Evolutionary conservation across 1,139 yeast species (phyloP), one percentile per base, ranked within the genome.

Genomic region (Blastobotrys persicus): DNA sequence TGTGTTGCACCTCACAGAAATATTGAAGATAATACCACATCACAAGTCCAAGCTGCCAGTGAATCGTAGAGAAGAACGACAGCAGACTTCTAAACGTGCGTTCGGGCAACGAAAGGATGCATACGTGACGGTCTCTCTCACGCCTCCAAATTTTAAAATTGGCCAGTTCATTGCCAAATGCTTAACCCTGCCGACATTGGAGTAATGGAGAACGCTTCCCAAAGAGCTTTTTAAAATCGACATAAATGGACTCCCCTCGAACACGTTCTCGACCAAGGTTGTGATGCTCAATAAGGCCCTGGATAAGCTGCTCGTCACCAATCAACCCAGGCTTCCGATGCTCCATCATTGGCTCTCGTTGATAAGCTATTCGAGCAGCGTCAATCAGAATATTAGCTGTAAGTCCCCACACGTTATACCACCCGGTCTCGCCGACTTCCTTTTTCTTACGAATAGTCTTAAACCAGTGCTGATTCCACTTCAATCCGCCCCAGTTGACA

Each of bases 331-430:
- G 61, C 53, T 59, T 64, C 55, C 55, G 58, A 52, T 61, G 62
- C 4, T 55, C 59, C 61, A 66, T 64, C 41, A 61, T 62, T 6
- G 70, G 70, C 32, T 69, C 71, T 56, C 69, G 74, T 16, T 62
- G 71, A 55, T 76, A 79, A 1, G 79, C 76, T 3, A 87, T 71
- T 48, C 78, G 75, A 3, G 95, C 89, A 32, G 86, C 66, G 63
- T 89, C 96, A 56, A 83, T 85, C 12, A 89, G 67, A 6, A 89
- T 87, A 59, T 87, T 85, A 2, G 96, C 96, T 0, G 96, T 89
- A 43, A 89, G 69, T 0, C 97, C 96, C 97, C 96, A 89, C 2
- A 89, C 87, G 59, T 85, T 87, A 61, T 85, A 79, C 74, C 53
- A 79, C 79, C 42, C 79, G 88, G 55, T 77, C 68, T 37, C 69